These are phyloP conservation scores for Thelephora aurantiotincta DNA, from an alignment of 768 basidiomycete genomes.

Conservation along the genomic window DNA sequence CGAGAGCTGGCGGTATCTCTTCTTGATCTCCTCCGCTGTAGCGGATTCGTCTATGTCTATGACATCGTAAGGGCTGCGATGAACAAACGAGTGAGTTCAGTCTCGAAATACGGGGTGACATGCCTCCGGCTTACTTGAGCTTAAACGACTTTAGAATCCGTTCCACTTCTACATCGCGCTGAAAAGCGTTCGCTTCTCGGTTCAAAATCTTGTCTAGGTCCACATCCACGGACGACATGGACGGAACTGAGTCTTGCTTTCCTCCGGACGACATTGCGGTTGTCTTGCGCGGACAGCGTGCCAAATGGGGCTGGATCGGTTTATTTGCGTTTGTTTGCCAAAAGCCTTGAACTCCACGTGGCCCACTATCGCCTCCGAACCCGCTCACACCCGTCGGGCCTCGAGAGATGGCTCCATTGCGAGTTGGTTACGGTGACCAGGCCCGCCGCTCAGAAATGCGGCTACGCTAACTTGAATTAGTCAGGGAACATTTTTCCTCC, in stretches of 20 bases:
- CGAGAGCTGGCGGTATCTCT: slow-evolving; percentile 73
- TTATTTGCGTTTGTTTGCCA: background rate
- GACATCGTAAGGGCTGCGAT: slow-evolving; percentile 79
- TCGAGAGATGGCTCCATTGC: slow-evolving; percentile 4
- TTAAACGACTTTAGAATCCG: slow-evolving; percentile 92
- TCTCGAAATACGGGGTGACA: background rate
- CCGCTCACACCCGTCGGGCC: background rate
- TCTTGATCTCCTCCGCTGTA: slow-evolving; percentile 77
- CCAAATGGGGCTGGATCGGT: background rate
- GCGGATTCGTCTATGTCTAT: slow-evolving; percentile 63
- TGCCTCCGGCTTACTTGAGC: slow-evolving; percentile 55
- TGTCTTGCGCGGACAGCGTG: too few relatives aligned
- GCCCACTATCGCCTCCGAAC: background rate
- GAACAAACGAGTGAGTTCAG: background rate
- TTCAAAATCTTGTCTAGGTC: slow-evolving; percentile 74
- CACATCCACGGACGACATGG: background rate
- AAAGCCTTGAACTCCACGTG: background rate
- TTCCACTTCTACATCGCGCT: slow-evolving; percentile 80
- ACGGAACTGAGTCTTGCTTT: too few relatives aligned
- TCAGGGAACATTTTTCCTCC: slow-evolving; percentile 83
- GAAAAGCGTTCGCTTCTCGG: slow-evolving; percentile 73
- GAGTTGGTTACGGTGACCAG: slow-evolving; percentile 14
- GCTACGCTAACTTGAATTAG: slow-evolving; percentile 18
- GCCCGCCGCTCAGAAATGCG: background rate
- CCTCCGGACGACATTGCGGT: too few relatives aligned